phyloP scores from a whole-genome alignment of 805 yeast species.

The Zygoascus ofunaensis region DNA sequence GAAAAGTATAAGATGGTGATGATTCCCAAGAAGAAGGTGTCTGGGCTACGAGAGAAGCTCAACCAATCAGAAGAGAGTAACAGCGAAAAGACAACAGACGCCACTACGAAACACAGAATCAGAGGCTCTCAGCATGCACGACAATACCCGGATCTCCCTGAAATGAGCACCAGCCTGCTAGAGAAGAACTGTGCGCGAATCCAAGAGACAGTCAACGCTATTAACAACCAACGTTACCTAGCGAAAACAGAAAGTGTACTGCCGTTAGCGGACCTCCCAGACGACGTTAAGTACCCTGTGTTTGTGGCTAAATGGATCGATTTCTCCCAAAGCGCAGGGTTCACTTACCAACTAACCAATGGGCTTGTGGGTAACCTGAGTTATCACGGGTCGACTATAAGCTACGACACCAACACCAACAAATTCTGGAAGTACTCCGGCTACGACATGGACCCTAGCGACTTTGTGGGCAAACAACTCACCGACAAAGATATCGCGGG shows the following conservation, averaged over 20 bases:
- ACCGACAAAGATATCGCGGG: neutral
- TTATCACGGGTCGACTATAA: neutral
- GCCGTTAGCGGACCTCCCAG: neutral
- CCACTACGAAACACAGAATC: neutral
- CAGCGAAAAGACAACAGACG: neutral
- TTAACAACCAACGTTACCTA: neutral
- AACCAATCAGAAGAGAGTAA: neutral
- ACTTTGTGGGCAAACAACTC: neutral
- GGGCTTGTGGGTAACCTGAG: slow-evolving; percentile 31
- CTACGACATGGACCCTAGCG: slow-evolving; percentile 1
- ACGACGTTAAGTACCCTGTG: slow-evolving; percentile 18
- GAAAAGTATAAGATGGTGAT: slow-evolving; percentile 56
- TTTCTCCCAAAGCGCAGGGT: slow-evolving; percentile 90
- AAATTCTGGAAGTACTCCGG: slow-evolving; percentile 2
- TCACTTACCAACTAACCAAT: slow-evolving; percentile 83
- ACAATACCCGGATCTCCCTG: neutral
- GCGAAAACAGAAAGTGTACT: neutral
- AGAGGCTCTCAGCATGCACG: neutral
- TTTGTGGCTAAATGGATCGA: slow-evolving; percentile 96
- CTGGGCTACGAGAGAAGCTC: neutral
- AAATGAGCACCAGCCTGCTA: neutral
- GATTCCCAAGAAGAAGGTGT: slow-evolving; percentile 12
- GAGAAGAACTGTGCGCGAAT: neutral
- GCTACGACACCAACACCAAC: neutral
- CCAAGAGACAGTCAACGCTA: neutral